Conservation (phyloP, 2,329 filamentous ascomycete genomes). For the Aotearoamyces nothofagi region DNA sequence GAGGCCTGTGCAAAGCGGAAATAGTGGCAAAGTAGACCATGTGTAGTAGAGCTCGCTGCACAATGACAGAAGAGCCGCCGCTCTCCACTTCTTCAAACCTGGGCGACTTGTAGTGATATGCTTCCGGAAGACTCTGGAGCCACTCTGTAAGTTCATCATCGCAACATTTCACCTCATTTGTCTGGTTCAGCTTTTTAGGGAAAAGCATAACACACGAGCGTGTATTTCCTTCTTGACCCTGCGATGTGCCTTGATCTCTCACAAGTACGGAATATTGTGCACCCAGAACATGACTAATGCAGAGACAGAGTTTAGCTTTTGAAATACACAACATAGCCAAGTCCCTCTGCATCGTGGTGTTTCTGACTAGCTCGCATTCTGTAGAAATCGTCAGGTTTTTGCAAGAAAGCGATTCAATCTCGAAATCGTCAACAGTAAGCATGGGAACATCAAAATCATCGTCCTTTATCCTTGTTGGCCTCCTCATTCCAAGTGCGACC, state of each 20-base stretch:
- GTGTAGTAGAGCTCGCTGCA: conserved; percentile 77
- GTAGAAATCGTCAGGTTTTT: conserved; percentile 52
- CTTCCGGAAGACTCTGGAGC: conserved; percentile 54
- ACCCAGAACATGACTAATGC: conserved; percentile 77
- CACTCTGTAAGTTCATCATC: conserved; percentile 68
- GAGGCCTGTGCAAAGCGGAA: conserved; percentile 79
- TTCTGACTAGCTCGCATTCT: conserved; percentile 56
- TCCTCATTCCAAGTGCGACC: conserved; percentile 84
- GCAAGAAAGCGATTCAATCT: conserved; percentile 53
- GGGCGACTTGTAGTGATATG: conserved; percentile 51
- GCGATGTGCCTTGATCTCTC: conserved; percentile 65
- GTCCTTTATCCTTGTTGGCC: conserved; percentile 82
- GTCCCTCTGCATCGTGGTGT: conserved; percentile 58
- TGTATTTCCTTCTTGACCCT: conserved; percentile 57
- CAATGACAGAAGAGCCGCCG: conserved; percentile 39
- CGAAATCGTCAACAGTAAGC: conserved; percentile 73
- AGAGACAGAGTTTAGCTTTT: conserved; percentile 78
- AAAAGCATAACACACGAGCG: conserved; percentile 72
- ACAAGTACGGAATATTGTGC: conserved; percentile 88
- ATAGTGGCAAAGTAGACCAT: conserved; percentile 91
- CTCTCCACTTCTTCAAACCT: conserved; percentile 37
- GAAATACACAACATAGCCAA: conserved; percentile 81
- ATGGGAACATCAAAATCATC: conserved; percentile 91
- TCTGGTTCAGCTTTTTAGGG: conserved; percentile 73
- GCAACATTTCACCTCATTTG: conserved; percentile 63